Base-by-base conservation (phyloP, 202 grass and related monocot species). In the Digitaria exilis region DNA sequence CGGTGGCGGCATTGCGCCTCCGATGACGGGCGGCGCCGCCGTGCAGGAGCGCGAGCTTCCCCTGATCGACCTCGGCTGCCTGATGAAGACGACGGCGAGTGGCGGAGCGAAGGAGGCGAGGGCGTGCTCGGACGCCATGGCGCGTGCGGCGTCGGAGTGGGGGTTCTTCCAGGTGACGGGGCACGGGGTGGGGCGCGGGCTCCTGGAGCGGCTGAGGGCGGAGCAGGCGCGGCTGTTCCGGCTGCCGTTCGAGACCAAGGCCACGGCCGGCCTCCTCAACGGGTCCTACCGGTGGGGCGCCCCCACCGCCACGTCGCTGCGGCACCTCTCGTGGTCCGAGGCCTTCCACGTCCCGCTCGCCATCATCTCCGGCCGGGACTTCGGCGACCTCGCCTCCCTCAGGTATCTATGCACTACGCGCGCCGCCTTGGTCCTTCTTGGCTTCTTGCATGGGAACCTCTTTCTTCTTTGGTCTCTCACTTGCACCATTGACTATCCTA, bases 271-370 rank as follows among this genome's bases (percentile, higher is more conserved):
- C 21, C 73, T 93, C 8, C 85, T 95, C 78, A 94, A 90, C 69
- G 76, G 88, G 30, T 95, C 88, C 2, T 98, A 98, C 76, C 88
- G 92, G 3, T 98, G 95, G 92, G 95, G 95, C 30, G 88, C 69
- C 73, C 91, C 93, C 35, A 86, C 87, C 22, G 93, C 96, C 18
- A 84, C 87, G 34, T 90, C 91, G 71, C 82, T 83, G 51, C 84
- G 75, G 46, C 93, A 98, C 22, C 89, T 98, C 60, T 98, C 93
- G 24, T 98, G 96, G 96, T 98, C 93, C 3, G 96, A 98, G 83
- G 93, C 96, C 1, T 98, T 94, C 90, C 96, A 98, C 84, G 81
- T 96, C 73, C 87, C 89, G 25, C 87, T 94, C 58, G 89, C 75
- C 35, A 88, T 75, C 71, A 90, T 96, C 78, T 79, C 89, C 43